Base-by-base conservation (phyloP, 2,329 filamentous ascomycete species). In the Cercospora zeae-maydis region DNA sequence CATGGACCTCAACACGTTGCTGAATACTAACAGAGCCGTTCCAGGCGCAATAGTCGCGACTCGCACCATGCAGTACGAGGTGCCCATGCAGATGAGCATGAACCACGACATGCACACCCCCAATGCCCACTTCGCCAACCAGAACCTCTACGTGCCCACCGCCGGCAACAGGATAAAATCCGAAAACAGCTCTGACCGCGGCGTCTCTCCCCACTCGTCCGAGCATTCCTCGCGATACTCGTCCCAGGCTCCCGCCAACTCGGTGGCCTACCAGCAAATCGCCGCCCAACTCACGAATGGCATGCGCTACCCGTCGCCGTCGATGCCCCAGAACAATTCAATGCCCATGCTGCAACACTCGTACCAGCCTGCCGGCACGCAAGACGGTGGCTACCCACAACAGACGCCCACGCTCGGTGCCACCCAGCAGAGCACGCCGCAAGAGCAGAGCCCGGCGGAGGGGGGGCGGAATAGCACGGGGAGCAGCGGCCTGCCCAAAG, bases 401-500 rank as follows among this genome's bases (percentile, higher is more conserved):
- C 73, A 73, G 59, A 60, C 71, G 61, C 71, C 71, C 54, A 72
- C 71, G n/a, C 66, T 74, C 61, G 72, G 72, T 42, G 70, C 72
- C 21, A 71, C 75, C 51, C 73, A 73, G 59, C 66, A 67, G 39
- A 75, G 73, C 39, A 62, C 64, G 54, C 71, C 72, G 45, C 78
- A 78, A 68, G 59, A 51, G 19, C 33, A 47, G 36, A 75, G 75
- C 13, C 62, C 64, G 36, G 75, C 69, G 75, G 77, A 71, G 69
- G 71, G 75, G 34, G 68, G 69, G 36, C 67, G 73, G 36, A 69
- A 69, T 36, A 77, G 70, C 73, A 77, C 58, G 78, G 79, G 68
- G 66, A 80, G 78, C 70, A 74, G 80, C 76, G 74, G 82, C 69
- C 81, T 84, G 31, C 83, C 85, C 10, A 90, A 97, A 78, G 88